A percentile compares a stretch with the other conserved stretches of the same genome.
Conservation (phyloP, 2,329 filamentous ascomycete genomes). For the Diaporthe amygdali region DNA sequence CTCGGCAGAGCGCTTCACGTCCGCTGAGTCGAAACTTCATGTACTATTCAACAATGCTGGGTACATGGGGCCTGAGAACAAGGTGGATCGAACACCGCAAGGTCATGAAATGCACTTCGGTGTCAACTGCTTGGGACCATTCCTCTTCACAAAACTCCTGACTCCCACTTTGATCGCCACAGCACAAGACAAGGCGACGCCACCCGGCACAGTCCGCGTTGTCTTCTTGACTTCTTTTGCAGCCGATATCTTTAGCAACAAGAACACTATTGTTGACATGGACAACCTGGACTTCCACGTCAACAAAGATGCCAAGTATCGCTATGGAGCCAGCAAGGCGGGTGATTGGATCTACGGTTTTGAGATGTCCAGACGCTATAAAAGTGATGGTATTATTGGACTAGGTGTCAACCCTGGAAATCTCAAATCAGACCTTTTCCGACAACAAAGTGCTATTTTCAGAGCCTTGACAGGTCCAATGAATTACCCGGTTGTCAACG, state of each 20-base stretch:
- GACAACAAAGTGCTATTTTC: neutral
- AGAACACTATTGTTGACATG: neutral
- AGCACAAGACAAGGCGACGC: neutral
- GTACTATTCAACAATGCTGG: slow-evolving; percentile 47
- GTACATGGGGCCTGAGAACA: slow-evolving; percentile 37
- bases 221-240: slow-evolving; percentile 17
- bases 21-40: slow-evolving; percentile 35
- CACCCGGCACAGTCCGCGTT: slow-evolving; percentile 27
- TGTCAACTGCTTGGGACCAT: slow-evolving; percentile 20
- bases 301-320: neutral
- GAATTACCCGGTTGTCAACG: slow-evolving; percentile 30
- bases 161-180: slow-evolving; percentile 16
- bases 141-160: slow-evolving; percentile 24
- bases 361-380: slow-evolving; percentile 31
- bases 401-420: slow-evolving; percentile 34
- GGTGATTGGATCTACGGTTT: slow-evolving; percentile 28
- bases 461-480: neutral
- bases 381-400: slow-evolving; percentile 30
- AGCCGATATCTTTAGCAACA: neutral
- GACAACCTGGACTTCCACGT: slow-evolving; percentile 13
- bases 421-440: slow-evolving; percentile 30
- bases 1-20: slow-evolving; percentile 28
- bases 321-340: slow-evolving; percentile 33
- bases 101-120: slow-evolving; percentile 24
- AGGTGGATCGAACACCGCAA: slow-evolving; percentile 31